Percentiles rank a stretch among this genome's conserved stretches.
Evolutionary conservation across 2,329 filamentous ascomycete species (phyloP).

Genomic region (Emericellopsis cladophorae): DNA sequence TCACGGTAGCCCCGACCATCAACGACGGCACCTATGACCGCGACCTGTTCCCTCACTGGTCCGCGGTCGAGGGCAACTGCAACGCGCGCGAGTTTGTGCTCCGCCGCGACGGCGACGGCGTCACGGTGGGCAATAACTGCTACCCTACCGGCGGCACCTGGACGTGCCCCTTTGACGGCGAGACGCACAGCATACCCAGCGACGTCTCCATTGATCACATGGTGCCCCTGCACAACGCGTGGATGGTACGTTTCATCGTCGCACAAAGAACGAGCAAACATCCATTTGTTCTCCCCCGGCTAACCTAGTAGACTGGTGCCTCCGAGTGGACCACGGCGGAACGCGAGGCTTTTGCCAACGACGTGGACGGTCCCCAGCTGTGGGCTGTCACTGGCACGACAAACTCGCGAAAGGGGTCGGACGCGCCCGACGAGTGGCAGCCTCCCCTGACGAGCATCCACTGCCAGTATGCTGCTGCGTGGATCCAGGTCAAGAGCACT

Average conservation of each 20-base stretch:
- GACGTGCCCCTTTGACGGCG: constrained; percentile 63
- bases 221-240: constrained; percentile 70
- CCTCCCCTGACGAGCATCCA: constrained; percentile 56
- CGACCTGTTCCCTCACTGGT: constrained; percentile 61
- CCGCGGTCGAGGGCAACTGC: constrained; percentile 51
- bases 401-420: constrained; percentile 63
- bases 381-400: constrained; percentile 68
- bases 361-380: constrained; percentile 62
- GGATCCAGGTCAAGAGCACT: constrained; percentile 66
- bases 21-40: constrained; percentile 49
- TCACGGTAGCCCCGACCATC: constrained; percentile 44
- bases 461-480: constrained; percentile 68
- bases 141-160: constrained; percentile 53
- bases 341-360: constrained; percentile 63
- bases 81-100: constrained; percentile 62
- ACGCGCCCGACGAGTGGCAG: constrained; percentile 64
- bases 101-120: constrained; percentile 56
- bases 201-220: constrained; percentile 78
- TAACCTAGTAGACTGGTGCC: constrained; percentile 48
- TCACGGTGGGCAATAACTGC: constrained; percentile 48
- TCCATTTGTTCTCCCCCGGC: neutral
- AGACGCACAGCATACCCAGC: constrained; percentile 50
- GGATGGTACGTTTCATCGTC: constrained; percentile 40
- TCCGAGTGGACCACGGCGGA: constrained; percentile 55
- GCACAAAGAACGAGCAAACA: neutral